These are phyloP conservation scores for Pythium dissimile DNA, from an alignment of 352 stramenopile genomes.

Conservation along the genomic window DNA sequence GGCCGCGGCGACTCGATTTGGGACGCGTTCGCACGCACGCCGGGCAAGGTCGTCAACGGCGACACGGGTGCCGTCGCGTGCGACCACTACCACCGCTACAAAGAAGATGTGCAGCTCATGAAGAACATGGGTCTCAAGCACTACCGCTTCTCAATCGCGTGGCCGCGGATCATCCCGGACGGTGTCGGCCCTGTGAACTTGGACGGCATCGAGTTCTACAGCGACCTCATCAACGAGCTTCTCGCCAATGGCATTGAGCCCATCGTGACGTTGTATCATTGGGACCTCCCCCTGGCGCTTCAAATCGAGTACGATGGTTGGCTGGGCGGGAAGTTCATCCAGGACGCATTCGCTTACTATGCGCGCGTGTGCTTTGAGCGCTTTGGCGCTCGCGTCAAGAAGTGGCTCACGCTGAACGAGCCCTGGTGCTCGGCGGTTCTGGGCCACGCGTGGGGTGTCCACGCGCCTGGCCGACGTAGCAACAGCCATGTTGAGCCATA, in stretches of 20 bases:
- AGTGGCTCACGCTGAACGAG: conserved; percentile 95
- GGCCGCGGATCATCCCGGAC: conserved; percentile 79
- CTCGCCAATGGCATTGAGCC: conserved; percentile 69
- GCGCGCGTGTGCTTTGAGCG: conserved; percentile 81
- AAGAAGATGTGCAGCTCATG: conserved; percentile 90
- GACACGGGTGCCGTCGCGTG: conserved; percentile 75
- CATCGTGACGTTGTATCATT: conserved; percentile 94
- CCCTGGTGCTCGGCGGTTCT: conserved; percentile 53
- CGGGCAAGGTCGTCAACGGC: conserved; percentile 10
- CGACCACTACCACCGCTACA: conserved; percentile 91
- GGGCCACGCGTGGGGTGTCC: conserved; percentile 52
- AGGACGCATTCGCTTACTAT: conserved; percentile 74
- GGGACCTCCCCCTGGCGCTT: conserved; percentile 90
- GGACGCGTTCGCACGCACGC: too few relatives aligned
- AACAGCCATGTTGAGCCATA: conserved; percentile 32
- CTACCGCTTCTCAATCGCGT: conserved; percentile 93
- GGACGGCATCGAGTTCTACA: conserved; percentile 89
- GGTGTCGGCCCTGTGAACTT: conserved; percentile 58
- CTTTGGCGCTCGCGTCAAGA: conserved; percentile 90
- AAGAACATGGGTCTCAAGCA: conserved; percentile 78
- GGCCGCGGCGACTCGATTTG: conserved; percentile 86
- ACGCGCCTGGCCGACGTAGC: conserved; percentile 39
- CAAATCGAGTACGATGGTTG: conserved; percentile 58
- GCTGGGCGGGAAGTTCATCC: conserved; percentile 45
- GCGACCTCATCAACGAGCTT: conserved; percentile 85